Conservation (phyloP, 1,284 basidiomycete genomes). For the Phlebopus sp. region DNA sequence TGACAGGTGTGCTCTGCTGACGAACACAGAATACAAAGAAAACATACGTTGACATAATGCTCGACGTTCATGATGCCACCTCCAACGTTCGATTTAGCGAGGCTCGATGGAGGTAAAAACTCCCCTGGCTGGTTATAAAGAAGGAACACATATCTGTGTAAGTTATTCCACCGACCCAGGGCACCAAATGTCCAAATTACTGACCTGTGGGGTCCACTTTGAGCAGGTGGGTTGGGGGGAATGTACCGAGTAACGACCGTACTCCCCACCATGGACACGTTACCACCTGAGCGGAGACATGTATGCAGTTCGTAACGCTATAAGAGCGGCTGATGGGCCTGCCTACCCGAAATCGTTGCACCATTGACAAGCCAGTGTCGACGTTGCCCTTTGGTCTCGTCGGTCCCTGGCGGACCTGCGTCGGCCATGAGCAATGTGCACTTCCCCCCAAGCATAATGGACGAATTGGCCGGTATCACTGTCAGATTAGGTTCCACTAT, state of each 20-base stretch:
- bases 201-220: conserved; percentile 70
- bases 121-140: conserved; percentile 59
- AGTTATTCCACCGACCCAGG: background rate
- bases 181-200: conserved; percentile 5
- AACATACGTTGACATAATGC: conserved; percentile 48
- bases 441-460: conserved; percentile 40
- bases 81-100: conserved; percentile 46
- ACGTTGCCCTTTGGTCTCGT: conserved; percentile 53
- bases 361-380: conserved; percentile 82
- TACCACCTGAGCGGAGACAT: conserved; percentile 28
- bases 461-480: conserved; percentile 46
- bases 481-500: conserved; percentile 49
- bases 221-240: conserved; percentile 66
- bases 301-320: conserved; percentile 4
- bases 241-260: conserved; percentile 65
- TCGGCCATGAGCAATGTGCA: conserved; percentile 76
- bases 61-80: conserved; percentile 53
- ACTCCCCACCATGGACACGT: conserved; percentile 49
- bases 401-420: conserved; percentile 57
- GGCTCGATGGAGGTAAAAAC: conserved; percentile 61
- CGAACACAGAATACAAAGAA: background rate
- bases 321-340: conserved; percentile 2
- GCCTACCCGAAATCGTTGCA: conserved; percentile 51
- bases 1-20: conserved; percentile 4
- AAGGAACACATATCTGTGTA: conserved; percentile 57